Evolutionary conservation across 1,284 basidiomycete species (phyloP).

Genomic region (Cutaneotrichosporon dermatis): DNA sequence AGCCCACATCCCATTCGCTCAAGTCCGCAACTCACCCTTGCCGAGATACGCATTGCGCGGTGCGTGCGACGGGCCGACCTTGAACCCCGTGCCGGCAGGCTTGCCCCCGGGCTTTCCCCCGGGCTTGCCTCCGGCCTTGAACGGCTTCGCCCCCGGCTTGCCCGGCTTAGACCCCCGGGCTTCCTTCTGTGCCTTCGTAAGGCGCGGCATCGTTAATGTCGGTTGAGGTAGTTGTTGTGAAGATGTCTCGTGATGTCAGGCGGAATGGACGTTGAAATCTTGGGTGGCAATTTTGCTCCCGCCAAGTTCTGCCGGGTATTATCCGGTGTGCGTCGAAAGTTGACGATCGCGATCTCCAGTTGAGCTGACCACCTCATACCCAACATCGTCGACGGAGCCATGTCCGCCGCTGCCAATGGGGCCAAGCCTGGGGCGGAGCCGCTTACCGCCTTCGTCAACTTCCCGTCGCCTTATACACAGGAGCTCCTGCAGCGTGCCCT

Average conservation of each 20-base stretch:
- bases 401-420: too few relatives aligned
- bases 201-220: conserved; percentile 31
- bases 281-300: conserved; percentile 1
- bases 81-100: conserved; percentile 31
- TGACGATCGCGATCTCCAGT: too few relatives aligned
- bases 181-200: conserved; percentile 42
- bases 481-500: conserved; percentile 65
- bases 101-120: conserved; percentile 5
- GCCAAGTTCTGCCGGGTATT: background rate
- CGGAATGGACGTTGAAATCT: too few relatives aligned
- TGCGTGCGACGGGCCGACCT: conserved; percentile 44
- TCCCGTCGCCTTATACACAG: conserved; percentile 73
- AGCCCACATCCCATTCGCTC: too few relatives aligned
- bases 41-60: conserved; percentile 49
- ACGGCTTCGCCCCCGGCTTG: too few relatives aligned
- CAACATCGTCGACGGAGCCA: too few relatives aligned
- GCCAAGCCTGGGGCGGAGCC: background rate
- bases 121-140: background rate
- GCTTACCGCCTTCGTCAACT: conserved; percentile 59
- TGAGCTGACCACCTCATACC: too few relatives aligned
- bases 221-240: too few relatives aligned
- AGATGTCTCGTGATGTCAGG: too few relatives aligned
- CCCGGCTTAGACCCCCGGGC: conserved; percentile 14
- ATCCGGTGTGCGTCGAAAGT: background rate
- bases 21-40: conserved; percentile 36